Evolutionary conservation across 345 rosid genomes (phyloP).

Genomic region (Citrus medica): DNA sequence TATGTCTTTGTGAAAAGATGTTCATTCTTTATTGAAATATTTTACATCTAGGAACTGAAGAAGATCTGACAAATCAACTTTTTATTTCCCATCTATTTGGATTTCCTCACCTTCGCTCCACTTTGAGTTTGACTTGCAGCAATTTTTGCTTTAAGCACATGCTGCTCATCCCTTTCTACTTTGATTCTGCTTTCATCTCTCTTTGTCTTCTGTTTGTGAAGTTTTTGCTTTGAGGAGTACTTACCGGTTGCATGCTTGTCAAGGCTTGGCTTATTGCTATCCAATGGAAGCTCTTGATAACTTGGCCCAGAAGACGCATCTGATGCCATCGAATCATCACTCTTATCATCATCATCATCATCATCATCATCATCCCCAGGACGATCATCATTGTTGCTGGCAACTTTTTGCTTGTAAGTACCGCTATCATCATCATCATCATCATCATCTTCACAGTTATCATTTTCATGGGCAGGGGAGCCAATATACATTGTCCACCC

Average conservation of each 20-base stretch:
- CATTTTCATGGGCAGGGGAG: slow-evolving; percentile 32
- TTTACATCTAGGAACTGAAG: not conserved
- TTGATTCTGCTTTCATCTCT: slow-evolving; percentile 29
- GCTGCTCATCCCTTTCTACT: slow-evolving; percentile 30
- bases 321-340: slow-evolving; percentile 74
- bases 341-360: slow-evolving; percentile 25
- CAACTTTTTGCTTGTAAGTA: slow-evolving; percentile 9
- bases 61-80: not conserved
- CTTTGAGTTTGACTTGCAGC: slow-evolving; percentile 43
- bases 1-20: not conserved
- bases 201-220: slow-evolving; percentile 30
- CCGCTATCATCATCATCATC: slow-evolving; percentile 6
- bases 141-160: slow-evolving; percentile 30
- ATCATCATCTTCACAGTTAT: slow-evolving; percentile 15
- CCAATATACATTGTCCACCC: slow-evolving; percentile 71
- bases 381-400: slow-evolving; percentile 13
- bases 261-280: slow-evolving; percentile 11
- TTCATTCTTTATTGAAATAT: not conserved
- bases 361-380: slow-evolving; percentile 11
- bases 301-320: slow-evolving; percentile 76
- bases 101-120: slow-evolving; percentile 42
- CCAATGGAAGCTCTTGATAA: slow-evolving; percentile 28
- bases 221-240: slow-evolving; percentile 28
- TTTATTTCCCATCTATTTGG: slow-evolving; percentile 15
- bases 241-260: slow-evolving; percentile 28